Percentiles rank a stretch among this genome's conserved stretches.
phyloP scores from a whole-genome alignment of 140 eudicot species.

The Bidens hawaiensis region DNA sequence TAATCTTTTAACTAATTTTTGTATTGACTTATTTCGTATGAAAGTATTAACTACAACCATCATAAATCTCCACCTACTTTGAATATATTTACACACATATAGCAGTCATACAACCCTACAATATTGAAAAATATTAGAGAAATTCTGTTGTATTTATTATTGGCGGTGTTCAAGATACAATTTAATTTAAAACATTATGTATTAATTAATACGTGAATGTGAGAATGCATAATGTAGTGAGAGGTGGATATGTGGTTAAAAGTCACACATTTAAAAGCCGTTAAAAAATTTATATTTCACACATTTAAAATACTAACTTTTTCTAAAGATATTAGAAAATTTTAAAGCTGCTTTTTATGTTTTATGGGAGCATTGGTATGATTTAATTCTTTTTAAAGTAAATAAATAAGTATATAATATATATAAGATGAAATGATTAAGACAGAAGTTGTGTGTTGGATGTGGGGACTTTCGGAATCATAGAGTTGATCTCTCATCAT shows the following conservation, averaged over 20 bases:
- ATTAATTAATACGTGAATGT: no score
- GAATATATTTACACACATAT: neutral
- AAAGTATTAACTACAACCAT: constrained; percentile 21
- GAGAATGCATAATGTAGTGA: no score
- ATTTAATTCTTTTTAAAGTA: neutral
- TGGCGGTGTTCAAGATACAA: constrained; percentile 4
- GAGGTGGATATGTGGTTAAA: no score
- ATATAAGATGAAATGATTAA: constrained; percentile 32
- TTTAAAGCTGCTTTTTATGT: neutral
- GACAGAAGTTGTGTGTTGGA: constrained; percentile 49
- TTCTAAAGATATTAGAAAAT: no score
- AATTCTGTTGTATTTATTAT: constrained; percentile 1
- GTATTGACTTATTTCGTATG: constrained; percentile 19
- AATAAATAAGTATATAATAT: constrained; percentile 7
- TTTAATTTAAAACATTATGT: neutral
- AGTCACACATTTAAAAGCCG: no score
- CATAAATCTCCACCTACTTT: constrained; percentile 30
- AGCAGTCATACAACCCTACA: neutral
- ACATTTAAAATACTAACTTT: neutral
- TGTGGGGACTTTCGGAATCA: constrained; percentile 31
- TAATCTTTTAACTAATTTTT: neutral
- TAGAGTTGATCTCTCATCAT: constrained; percentile 12
- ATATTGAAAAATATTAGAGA: neutral
- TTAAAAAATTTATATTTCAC: no score
- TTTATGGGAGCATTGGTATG: constrained; percentile 1